A percentile compares a stretch with the other conserved stretches of the same genome.
phyloP scores from a whole-genome alignment of 2,329 filamentous ascomycete species.

The Simplicillium sp. region DNA sequence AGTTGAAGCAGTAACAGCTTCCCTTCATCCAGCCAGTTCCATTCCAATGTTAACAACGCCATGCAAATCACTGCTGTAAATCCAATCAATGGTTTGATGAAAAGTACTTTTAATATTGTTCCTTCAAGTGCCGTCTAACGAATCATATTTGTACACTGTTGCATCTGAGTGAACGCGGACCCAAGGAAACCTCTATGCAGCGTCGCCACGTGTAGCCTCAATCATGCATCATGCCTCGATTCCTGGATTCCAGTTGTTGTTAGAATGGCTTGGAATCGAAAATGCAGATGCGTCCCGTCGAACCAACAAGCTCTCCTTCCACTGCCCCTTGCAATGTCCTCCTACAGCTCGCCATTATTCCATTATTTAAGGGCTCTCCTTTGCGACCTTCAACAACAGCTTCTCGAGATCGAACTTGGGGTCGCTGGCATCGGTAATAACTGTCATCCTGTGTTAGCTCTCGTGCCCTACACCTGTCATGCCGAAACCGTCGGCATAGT shows the following conservation, averaged over 20 bases:
- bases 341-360: neutral
- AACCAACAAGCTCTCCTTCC: slow-evolving; percentile 15
- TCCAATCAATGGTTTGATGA: neutral
- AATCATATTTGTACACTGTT: slow-evolving; percentile 44
- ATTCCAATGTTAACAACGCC: neutral
- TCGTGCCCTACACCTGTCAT: neutral
- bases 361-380: slow-evolving; percentile 37
- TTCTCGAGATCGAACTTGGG: slow-evolving; percentile 92
- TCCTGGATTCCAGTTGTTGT: slow-evolving; percentile 8
- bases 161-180: slow-evolving; percentile 34
- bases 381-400: slow-evolving; percentile 56
- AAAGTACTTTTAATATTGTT: slow-evolving; percentile 6
- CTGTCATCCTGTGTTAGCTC: slow-evolving; percentile 15
- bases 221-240: slow-evolving; percentile 25
- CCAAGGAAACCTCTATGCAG: slow-evolving; percentile 41
- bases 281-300: slow-evolving; percentile 3
- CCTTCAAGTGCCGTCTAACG: slow-evolving; percentile 30
- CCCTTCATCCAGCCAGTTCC: neutral
- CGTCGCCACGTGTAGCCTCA: slow-evolving; percentile 29
- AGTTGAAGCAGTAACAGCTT: no score
- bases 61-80: slow-evolving; percentile 3
- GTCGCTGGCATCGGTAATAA: slow-evolving; percentile 58
- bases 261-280: slow-evolving; percentile 4
- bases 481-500: no score
- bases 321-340: slow-evolving; percentile 11